Base-by-base conservation (phyloP, 2,329 filamentous ascomycete species). In the Colletotrichum liriopes region DNA sequence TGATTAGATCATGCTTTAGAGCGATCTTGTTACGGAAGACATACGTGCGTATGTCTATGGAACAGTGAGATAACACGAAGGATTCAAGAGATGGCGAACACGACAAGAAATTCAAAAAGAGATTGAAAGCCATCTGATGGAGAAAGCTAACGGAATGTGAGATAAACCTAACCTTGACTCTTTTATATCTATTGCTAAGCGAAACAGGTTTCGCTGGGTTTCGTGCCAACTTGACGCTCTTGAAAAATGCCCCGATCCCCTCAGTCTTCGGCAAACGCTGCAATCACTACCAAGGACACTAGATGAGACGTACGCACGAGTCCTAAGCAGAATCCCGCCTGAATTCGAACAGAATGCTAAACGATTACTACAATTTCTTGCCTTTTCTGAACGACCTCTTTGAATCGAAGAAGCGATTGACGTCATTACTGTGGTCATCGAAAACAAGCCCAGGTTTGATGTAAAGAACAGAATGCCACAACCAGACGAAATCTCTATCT, bases 291-390 rank as follows among this genome's bases (percentile, higher is more conserved):
- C 63, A 20, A 23, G 20, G 9, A 43, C 60, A 9, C 45, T 71
- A 5, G 60, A 51, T 9, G 59, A 67, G 11, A 67, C 63, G 8
- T 71, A 71, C 26, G 32, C 20, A 2, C 41, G 63, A 32, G 59
- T 71, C 23, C 54, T 65, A 7, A 20, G 74, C 59, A 67, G 35
- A 43, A 76, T 77, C 45, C 76, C 74, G 12, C 18, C 26, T 32
- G 56, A 68, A 18, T 18, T 63, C 23, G 72, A 75, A 43, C 45
- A 49, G 23, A 47, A 71, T 26, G 71, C 75, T 20, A 68, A 72
- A 1, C 75, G 75, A 5, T 68, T 79, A 0, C 62, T 76, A 4
- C 75, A 78, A 54, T 79, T 79, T 49, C 62, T 79, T 2, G 54
- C 77, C 2, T 63, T 76, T 55, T 49, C 67, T 2, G 49, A 75